phyloP scores from a whole-genome alignment of 345 rosid species.

The Pugionium cornutum region DNA sequence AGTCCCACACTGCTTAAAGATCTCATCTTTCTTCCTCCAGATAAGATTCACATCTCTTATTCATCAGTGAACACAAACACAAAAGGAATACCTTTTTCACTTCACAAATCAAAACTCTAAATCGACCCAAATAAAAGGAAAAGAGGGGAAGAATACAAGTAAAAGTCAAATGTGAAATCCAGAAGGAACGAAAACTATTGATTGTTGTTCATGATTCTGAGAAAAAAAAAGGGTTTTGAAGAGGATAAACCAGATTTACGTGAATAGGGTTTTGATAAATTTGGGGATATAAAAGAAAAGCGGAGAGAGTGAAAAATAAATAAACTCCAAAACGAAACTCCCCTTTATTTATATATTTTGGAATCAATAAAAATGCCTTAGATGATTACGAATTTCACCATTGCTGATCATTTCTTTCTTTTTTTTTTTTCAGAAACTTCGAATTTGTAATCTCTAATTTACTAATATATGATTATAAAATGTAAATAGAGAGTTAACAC shows the following conservation, averaged over 20 bases:
- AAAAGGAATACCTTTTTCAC: neutral
- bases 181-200: conserved; percentile 1
- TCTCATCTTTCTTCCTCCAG: conserved; percentile 55
- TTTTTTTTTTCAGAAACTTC: no score
- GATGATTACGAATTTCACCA: no score
- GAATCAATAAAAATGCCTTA: no score
- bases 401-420: no score
- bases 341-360: no score
- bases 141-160: neutral
- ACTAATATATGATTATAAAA: no score
- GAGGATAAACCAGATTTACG: neutral
- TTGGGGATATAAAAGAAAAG: conserved; percentile 3
- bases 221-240: neutral
- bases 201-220: conserved; percentile 4
- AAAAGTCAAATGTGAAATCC: conserved; percentile 19
- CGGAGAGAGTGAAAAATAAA: conserved; percentile 6
- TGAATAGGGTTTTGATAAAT: neutral
- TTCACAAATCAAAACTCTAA: neutral
- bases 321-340: neutral
- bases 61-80: conserved; percentile 3
- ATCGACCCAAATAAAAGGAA: neutral
- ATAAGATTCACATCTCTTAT: conserved; percentile 32
- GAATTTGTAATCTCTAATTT: no score
- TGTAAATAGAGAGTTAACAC: no score
- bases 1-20: conserved; percentile 91